Evolutionary conservation across 2,329 filamentous ascomycete genomes (phyloP), one percentile per base, ranked within the genome.

Genomic region (Alternaria panax): DNA sequence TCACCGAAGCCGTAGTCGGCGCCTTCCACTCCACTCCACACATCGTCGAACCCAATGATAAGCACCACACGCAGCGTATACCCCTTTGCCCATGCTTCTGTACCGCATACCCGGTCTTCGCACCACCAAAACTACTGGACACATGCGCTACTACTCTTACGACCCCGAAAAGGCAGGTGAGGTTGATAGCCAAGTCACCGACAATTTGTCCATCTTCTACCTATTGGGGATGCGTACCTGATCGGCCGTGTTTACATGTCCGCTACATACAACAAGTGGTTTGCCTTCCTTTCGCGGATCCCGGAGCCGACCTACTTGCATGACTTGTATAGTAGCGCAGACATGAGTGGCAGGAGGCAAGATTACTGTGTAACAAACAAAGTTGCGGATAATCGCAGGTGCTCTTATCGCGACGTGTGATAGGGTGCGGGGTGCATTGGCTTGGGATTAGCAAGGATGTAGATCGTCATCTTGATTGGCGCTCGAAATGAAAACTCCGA

Each of bases 271-370:
- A 55, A 60, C 46, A 18, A 60, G 42, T 60, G 58, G 62, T 59
- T 59, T 62, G 72, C 59, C 70, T 75, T 71, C 73, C 73, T 54
- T 63, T 67, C 59, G 40, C 42, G 65, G 67, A 41, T 34, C 46
- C 16, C 70, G 69, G 71, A 48, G 53, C 72, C 71, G 73, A 62
- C 70, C 72, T 72, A 69, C 51, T 40, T 69, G 67, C 69, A 69
- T 64, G 30, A 69, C 51, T 40, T 69, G 66, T 68, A 69, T 64
- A 25, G 27, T 48, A 45, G 47, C 34, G 45, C 22, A 42, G 53
- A 51, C 55, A 56, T 62, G 59, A 65, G 57, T 70, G 67, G 66
- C 27, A 47, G 32, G 32, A 43, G 47, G 27, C 20, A 38, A 70
- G 57, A 68, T 71, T 64, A 61, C 62, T 42, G 32, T 55, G 66